phyloP scores from a whole-genome alignment of 1,139 yeast species.

The Yamadazyma aaseri region DNA sequence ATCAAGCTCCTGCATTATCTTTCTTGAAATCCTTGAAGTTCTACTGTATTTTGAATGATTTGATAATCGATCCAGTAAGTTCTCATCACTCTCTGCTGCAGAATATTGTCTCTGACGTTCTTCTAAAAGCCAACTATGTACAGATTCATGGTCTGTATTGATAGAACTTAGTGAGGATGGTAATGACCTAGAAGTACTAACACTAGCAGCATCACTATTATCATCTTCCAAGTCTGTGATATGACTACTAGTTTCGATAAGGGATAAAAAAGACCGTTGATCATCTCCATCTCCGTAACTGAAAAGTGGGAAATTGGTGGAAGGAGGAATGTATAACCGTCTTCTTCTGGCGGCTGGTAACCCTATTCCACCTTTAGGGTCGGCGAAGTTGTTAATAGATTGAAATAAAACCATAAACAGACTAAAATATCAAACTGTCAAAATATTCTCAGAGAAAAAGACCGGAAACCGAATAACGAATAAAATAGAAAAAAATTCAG shows the following conservation, averaged over 20 bases:
- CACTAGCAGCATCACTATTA: slow-evolving; percentile 51
- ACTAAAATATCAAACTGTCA: background rate
- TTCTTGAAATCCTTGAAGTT: slow-evolving; percentile 8
- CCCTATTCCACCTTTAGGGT: slow-evolving; percentile 36
- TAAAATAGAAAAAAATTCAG: no score
- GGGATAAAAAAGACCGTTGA: slow-evolving; percentile 61
- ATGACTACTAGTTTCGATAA: slow-evolving; percentile 41
- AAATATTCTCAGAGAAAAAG: background rate
- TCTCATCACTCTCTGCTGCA: slow-evolving; percentile 29
- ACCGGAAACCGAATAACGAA: no score
- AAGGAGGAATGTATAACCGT: slow-evolving; percentile 63
- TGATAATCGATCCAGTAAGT: slow-evolving; percentile 14
- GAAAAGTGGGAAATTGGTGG: slow-evolving; percentile 66
- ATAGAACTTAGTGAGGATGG: slow-evolving; percentile 61
- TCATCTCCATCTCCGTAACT: slow-evolving; percentile 61
- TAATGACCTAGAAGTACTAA: slow-evolving; percentile 55
- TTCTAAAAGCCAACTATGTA: slow-evolving; percentile 59
- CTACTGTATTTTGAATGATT: slow-evolving; percentile 13
- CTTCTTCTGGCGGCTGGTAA: slow-evolving; percentile 41
- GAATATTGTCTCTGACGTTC: slow-evolving; percentile 62
- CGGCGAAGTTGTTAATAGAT: slow-evolving; percentile 42
- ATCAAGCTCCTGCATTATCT: slow-evolving; percentile 23
- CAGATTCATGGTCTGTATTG: slow-evolving; percentile 53
- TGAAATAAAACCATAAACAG: slow-evolving; percentile 40
- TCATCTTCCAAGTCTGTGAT: slow-evolving; percentile 41